These are phyloP conservation scores for Acanthamoeba culbertsoni DNA, from an alignment of 208 protist genomes.

Conservation along the genomic window DNA sequence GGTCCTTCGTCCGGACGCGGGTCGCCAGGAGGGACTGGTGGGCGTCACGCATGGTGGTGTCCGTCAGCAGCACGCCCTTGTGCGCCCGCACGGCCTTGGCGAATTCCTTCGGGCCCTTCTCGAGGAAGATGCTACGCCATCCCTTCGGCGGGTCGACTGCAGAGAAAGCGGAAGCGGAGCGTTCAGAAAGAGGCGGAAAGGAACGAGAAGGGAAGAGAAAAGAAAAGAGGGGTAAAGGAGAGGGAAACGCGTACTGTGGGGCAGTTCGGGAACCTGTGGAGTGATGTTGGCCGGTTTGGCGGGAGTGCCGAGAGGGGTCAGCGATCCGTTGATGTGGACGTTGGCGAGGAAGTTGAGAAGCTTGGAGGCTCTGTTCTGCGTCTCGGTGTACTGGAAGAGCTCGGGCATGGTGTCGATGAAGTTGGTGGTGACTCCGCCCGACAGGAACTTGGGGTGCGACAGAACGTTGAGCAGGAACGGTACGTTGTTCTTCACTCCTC, in stretches of 20 bases:
- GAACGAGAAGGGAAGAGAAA: neutral
- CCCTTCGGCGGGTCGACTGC: neutral
- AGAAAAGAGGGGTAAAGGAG: neutral
- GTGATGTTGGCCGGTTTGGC: neutral
- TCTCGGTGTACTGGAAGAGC: constrained; percentile 34
- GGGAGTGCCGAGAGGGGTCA: constrained; percentile 23
- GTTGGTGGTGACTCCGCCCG: constrained; percentile 68
- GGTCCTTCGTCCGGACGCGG: constrained; percentile 88
- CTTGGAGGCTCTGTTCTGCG: constrained; percentile 52
- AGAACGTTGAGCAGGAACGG: constrained; percentile 82
- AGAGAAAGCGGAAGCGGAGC: no score
- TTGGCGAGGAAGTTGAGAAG: constrained; percentile 62
- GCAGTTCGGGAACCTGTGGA: constrained; percentile 36
- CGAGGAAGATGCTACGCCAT: constrained; percentile 38
- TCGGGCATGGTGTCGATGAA: constrained; percentile 78
- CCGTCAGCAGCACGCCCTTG: constrained; percentile 84
- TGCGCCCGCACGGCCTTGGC: constrained; percentile 75
- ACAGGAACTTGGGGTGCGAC: constrained; percentile 76
- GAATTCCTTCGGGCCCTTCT: constrained; percentile 75
- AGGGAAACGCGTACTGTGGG: neutral
- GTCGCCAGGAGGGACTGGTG: constrained; percentile 92
- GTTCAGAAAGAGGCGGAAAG: no score
- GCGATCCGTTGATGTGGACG: constrained; percentile 55
- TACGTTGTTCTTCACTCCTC: constrained; percentile 84
- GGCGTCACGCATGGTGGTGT: constrained; percentile 90